Base-by-base conservation (phyloP, 2,329 filamentous ascomycete species). In the Epichloe coenophiala region DNA sequence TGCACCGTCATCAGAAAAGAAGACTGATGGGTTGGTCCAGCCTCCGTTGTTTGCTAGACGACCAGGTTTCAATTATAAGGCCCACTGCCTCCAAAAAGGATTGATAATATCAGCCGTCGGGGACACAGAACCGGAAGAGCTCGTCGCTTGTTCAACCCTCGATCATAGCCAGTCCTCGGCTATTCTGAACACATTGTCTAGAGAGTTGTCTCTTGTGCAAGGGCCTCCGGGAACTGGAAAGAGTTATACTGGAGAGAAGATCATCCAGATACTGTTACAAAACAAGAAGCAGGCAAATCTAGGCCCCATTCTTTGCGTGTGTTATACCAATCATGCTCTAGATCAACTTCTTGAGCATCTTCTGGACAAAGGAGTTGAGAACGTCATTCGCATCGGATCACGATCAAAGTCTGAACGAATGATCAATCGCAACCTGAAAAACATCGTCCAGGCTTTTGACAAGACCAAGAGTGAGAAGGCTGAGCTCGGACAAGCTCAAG, bases 181-280 rank as follows among this genome's bases (percentile, higher is more conserved):
- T 2, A 61, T 85, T 0, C 55, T 82, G 0, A 65, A 71, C 17
- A 71, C 77, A 3, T 62, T 86, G 0, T 1, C 69, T 0, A 69
- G 72, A 1, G 70, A 71, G 36, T 61, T 84, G 8, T 74, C 78
- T 1, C 66, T 86, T 4, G 82, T 86, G 11, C 82, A 87, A 65
- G 84, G 84, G 0, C 83, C 83, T 0, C 83, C 83, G 0, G 83
- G 84, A 0, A 87, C 83, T 0, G 83, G 84, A 0, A 87, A 87
- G 59, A 76, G 71, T 4, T 85, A 75, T 55, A 71, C 75, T 0
- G 82, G 81, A 3, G 70, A 79, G 2, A 70, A 74, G 42, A 60
- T 86, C n/a, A 73, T 84, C 52, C 74, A 75, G 53, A 69, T 73
- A 0, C 59, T 83, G 5, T 58, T 83, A 3, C 59, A 60, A 12